Conservation (phyloP, 1,284 basidiomycete genomes). For the Ustilago shanxiensis region DNA sequence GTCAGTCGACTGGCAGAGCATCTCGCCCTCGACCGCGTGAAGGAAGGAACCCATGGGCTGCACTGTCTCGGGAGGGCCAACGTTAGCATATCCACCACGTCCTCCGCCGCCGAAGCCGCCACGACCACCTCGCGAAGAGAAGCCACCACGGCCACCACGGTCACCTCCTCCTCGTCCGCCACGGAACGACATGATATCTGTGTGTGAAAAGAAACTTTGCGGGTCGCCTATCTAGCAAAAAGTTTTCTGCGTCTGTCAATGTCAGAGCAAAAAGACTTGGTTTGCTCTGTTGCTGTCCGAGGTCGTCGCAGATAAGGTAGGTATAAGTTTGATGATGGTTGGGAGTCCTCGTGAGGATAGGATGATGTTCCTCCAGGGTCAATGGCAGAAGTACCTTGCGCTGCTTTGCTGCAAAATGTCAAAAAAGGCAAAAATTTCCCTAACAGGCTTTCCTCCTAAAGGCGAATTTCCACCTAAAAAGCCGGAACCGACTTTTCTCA, state of each 20-base stretch:
- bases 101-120: conserved; percentile 60
- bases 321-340: conserved; percentile 23
- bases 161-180: conserved; percentile 57
- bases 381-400: not conserved
- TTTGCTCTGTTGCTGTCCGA: not conserved
- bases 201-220: not conserved
- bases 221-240: conserved; percentile 1
- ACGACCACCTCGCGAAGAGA: conserved; percentile 59
- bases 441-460: conserved; percentile 16
- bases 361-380: not conserved
- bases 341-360: conserved; percentile 5
- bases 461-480: conserved; percentile 4
- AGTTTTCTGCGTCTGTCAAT: not conserved
- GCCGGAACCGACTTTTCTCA: conserved; percentile 28
- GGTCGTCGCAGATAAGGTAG: not conserved
- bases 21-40: conserved; percentile 95
- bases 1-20: conserved; percentile 90
- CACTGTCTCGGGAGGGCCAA: conserved; percentile 67
- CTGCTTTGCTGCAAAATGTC: conserved; percentile 17
- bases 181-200: conserved; percentile 59
- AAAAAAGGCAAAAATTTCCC: conserved; percentile 52
- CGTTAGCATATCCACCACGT: conserved; percentile 57
- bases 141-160: conserved; percentile 61
- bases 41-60: conserved; percentile 68
- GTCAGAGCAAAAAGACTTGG: not conserved